Conservation (phyloP, 257 asterid species). For the Primulina tabacum region DNA sequence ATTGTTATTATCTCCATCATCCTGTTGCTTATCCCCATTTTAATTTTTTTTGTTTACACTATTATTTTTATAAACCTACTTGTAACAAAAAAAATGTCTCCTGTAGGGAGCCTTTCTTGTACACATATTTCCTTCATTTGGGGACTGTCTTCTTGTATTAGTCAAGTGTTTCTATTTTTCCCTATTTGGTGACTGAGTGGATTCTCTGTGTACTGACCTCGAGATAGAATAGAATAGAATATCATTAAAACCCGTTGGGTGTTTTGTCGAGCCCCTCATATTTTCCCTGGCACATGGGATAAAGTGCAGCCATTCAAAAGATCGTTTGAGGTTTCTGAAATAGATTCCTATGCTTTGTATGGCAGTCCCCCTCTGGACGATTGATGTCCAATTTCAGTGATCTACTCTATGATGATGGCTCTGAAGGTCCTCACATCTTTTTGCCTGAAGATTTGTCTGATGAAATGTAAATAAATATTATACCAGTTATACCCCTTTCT, state of each 20-base stretch:
- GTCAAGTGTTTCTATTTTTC: background rate
- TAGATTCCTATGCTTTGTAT: background rate
- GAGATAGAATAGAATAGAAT: background rate
- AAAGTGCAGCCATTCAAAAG: slow-evolving; percentile 7
- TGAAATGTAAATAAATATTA: background rate
- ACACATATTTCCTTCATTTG: background rate
- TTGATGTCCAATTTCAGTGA: slow-evolving; percentile 5
- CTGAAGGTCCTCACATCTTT: slow-evolving; percentile 2
- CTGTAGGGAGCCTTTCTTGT: slow-evolving; percentile 1
- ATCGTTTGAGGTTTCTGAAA: slow-evolving; percentile 11
- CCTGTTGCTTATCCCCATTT: slow-evolving; percentile 6
- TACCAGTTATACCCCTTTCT: background rate
- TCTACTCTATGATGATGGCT: slow-evolving; percentile 8
- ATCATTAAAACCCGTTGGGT: background rate
- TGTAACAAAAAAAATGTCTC: background rate
- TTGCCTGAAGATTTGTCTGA: slow-evolving; percentile 1
- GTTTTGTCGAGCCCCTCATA: background rate
- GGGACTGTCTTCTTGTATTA: background rate
- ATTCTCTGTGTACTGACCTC: background rate
- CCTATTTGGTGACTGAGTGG: background rate
- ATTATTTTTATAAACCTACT: slow-evolving; percentile 15
- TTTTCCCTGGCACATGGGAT: background rate
- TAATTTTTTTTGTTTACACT: background rate
- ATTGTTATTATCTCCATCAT: slow-evolving; percentile 13
- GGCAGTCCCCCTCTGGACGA: background rate